phyloP scores from a whole-genome alignment of 495 filamentous ascomycete genomes.

The Pyrenula massariospora region DNA sequence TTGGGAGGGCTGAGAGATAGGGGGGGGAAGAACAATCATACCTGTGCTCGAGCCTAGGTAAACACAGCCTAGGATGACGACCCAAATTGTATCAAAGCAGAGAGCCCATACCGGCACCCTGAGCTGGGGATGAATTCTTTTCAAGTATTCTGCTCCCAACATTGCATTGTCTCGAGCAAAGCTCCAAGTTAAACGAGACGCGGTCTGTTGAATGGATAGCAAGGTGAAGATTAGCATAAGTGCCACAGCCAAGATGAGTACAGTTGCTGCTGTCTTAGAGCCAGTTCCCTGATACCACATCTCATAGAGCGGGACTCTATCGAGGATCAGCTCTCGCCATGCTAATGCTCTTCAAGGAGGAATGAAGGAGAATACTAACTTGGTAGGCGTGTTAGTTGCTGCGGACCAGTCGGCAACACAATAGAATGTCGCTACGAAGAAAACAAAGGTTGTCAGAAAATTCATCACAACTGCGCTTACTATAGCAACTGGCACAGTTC shows the following conservation, averaged over 20 bases:
- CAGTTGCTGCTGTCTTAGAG: constrained; percentile 18
- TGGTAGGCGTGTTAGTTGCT: constrained; percentile 14
- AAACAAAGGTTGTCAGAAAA: constrained; percentile 21
- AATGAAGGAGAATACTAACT: constrained; percentile 8
- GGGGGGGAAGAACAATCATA: constrained; percentile 1
- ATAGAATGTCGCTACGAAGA: constrained; percentile 19
- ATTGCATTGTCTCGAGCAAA: constrained; percentile 28
- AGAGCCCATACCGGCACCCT: constrained; percentile 16
- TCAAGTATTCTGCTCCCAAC: constrained; percentile 13
- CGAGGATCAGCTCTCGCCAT: neutral
- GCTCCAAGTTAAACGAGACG: constrained; percentile 31
- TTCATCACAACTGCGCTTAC: constrained; percentile 18
- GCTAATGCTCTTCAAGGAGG: constrained; percentile 3
- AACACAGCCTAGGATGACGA: constrained; percentile 16
- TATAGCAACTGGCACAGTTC: constrained; percentile 19
- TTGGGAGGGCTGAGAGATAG: constrained; percentile 3
- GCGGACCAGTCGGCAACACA: constrained; percentile 12
- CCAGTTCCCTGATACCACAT: constrained; percentile 22
- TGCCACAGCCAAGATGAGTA: constrained; percentile 19
- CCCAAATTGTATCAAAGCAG: constrained; percentile 12
- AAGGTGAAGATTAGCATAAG: constrained; percentile 18
- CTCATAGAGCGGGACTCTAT: constrained; percentile 17
- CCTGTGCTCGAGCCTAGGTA: constrained; percentile 19
- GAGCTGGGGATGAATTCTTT: constrained; percentile 8
- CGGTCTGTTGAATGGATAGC: constrained; percentile 24